phyloP scores from a whole-genome alignment of 2,329 filamentous ascomycete species.

The Aureobasidium sp. region DNA sequence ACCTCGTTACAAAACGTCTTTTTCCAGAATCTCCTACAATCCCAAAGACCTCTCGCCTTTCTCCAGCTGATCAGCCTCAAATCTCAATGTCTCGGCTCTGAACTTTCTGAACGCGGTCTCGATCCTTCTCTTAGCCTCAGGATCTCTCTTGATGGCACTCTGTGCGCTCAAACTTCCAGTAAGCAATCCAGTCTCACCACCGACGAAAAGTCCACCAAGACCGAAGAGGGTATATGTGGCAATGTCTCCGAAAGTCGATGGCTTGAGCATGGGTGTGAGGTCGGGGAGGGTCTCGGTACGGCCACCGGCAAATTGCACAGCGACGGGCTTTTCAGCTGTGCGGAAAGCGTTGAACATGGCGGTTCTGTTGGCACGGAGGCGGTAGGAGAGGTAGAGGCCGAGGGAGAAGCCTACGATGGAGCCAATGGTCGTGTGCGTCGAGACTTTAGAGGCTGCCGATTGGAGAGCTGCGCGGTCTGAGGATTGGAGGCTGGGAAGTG shows the following conservation, averaged over 20 bases:
- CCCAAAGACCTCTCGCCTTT: constrained; percentile 19
- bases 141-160: constrained; percentile 47
- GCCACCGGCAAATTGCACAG: constrained; percentile 56
- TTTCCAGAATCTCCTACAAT: not conserved
- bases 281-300: constrained; percentile 54
- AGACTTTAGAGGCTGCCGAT: constrained; percentile 49
- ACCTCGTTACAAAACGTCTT: not conserved
- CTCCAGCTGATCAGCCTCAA: constrained; percentile 53
- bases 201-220: constrained; percentile 55
- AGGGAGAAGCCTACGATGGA: constrained; percentile 55
- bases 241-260: constrained; percentile 52
- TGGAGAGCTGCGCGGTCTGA: constrained; percentile 53
- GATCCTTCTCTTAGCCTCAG: constrained; percentile 49
- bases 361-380: constrained; percentile 49
- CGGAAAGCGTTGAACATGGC: constrained; percentile 58
- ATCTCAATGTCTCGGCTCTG: constrained; percentile 55
- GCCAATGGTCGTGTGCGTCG: constrained; percentile 50
- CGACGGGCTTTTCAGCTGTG: constrained; percentile 54
- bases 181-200: constrained; percentile 56
- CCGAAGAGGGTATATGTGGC: constrained; percentile 58
- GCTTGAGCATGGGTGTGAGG: constrained; percentile 50
- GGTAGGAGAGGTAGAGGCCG: constrained; percentile 51
- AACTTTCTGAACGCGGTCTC: constrained; percentile 58
- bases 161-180: constrained; percentile 50
- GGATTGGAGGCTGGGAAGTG: constrained; percentile 38